These are phyloP conservation scores for Ceratocystis alfenasii DNA, from an alignment of 2,329 filamentous ascomycete genomes.

Conservation along the genomic window DNA sequence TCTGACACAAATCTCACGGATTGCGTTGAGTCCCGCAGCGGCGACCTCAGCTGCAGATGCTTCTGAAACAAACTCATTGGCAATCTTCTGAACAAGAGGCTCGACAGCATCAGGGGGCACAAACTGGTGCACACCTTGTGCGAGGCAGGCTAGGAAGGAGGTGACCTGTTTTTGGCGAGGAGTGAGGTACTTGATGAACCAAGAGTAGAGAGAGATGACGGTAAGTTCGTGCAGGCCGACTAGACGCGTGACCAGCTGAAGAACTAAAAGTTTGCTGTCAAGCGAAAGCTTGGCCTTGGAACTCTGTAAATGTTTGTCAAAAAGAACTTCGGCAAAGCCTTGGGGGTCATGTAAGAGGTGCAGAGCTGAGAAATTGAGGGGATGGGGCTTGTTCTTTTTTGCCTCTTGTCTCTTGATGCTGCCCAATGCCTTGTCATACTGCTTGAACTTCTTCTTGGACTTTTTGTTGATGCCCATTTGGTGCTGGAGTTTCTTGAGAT, in stretches of 20 bases:
- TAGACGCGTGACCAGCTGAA: constrained; percentile 81
- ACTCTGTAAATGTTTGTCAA: constrained; percentile 81
- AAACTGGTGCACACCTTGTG: constrained; percentile 79
- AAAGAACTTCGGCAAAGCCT: constrained; percentile 80
- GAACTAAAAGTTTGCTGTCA: constrained; percentile 77
- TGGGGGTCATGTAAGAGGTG: constrained; percentile 92
- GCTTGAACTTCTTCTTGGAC: constrained; percentile 71
- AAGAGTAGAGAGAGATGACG: constrained; percentile 83
- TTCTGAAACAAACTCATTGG: constrained; percentile 96
- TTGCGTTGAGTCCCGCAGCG: constrained; percentile 83
- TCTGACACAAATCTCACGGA: constrained; percentile 82
- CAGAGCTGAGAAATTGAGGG: constrained; percentile 89
- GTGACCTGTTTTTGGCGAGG: constrained; percentile 83
- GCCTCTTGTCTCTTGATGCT: constrained; percentile 71
- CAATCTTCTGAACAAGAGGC: constrained; percentile 85
- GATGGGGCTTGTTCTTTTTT: constrained; percentile 78
- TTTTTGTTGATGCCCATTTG: constrained; percentile 93
- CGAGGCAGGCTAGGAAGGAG: constrained; percentile 81
- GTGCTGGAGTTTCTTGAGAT: constrained; percentile 72
- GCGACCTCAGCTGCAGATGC: constrained; percentile 83
- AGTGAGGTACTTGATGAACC: constrained; percentile 86
- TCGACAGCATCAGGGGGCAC: constrained; percentile 89
- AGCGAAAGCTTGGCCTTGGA: constrained; percentile 73
- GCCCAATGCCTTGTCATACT: constrained; percentile 68
- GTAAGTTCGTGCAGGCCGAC: constrained; percentile 89